Base-by-base conservation (phyloP, 176 grass and related monocot species). In the Tillandsia leiboldiana region DNA sequence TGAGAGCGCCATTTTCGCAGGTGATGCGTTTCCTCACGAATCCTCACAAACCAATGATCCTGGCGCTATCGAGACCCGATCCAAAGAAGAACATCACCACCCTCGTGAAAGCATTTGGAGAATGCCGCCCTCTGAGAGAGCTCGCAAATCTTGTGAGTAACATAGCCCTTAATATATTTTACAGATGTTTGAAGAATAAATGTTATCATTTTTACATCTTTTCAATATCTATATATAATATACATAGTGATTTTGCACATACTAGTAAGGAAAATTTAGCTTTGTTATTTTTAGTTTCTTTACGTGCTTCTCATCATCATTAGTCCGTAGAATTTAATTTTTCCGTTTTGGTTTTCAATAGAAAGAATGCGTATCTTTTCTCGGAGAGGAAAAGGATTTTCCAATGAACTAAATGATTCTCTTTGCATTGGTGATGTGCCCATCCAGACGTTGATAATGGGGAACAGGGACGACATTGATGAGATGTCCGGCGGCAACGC, bases 61-160 rank as follows among this genome's bases (percentile, higher is more conserved):
- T 97, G 54, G 94, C 94, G 0, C 13, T 97, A 48, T 97, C 94
- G 49, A 84, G 94, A 63, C 94, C 94, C 58, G 94, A 97, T 49
- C 89, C 89, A 1, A 97, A 97, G 75, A 97, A 97, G 77, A 97
- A 97, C 68, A 85, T 97, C 66, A 97, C 89, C 62, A 97, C 94
- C 17, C 89, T 97, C 23, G 71, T 92, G 57, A 97, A 92, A 78
- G 94, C 94, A 33, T 97, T 92, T 70, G 94, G 94, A 14, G 89
- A 97, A 81, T 92, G 86, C 8, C 89, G 94, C 2, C 77, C 89
- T 13, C 70, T 97, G 48, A 89, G 89, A 65, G 94, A 97, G 71
- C 94, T 97, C 15, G 94, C 94, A 57, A 97, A 97, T 80, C 82
- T 97, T 66, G 93, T 97, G 83, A 90, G 92, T 50, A 61, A 61